Evolutionary conservation across 2,329 filamentous ascomycete genomes (phyloP), one percentile per base, ranked within the genome.

Genomic region (Cytospora leucostoma): DNA sequence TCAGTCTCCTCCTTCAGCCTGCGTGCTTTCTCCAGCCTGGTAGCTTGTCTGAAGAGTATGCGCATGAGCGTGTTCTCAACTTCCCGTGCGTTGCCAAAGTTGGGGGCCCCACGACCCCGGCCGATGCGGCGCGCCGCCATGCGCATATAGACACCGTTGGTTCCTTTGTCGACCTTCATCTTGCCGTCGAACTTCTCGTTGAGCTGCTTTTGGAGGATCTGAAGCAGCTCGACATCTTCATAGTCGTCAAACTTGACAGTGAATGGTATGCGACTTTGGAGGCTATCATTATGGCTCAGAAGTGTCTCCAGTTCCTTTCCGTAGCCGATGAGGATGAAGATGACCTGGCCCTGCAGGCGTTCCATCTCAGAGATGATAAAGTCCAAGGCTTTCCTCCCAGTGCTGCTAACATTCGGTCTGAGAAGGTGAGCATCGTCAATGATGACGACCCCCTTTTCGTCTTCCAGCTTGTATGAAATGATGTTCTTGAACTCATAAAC

Each of bases 381-480:
- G 65, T 94, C 89, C 0, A 94, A 76, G 0, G 92, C 88, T 0
- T 82, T 80, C 0, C 75, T 78, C 0, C 90, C 89, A 0, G 83
- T 84, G 4, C 72, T 68, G 21, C 76, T 88, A 61, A 84, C 83
- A 0, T 82, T 82, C 0, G 84, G 84, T 0, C 85, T 80, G 0
- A 94, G 77, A 66, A 93, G 90, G 68, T 93, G 93, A 0, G 90
- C 89, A 71, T 94, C 90, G 65, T 94, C 91, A 32, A 94, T 88
- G 69, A 93, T 92, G 2, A 92, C 69, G 0, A 87, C 87, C 0
- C 91, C 91, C 0, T 89, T 90, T 0, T 84, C 86, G 0, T 74
- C 67, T 27, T 85, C 77, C 3, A 85, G 72, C 0, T 93, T 78
- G 0, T 77, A 67, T 3, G 87, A 78, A 8, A 91, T 75, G 0